Conservation (phyloP, 768 basidiomycete genomes). For the Phaeotremella fagi region DNA sequence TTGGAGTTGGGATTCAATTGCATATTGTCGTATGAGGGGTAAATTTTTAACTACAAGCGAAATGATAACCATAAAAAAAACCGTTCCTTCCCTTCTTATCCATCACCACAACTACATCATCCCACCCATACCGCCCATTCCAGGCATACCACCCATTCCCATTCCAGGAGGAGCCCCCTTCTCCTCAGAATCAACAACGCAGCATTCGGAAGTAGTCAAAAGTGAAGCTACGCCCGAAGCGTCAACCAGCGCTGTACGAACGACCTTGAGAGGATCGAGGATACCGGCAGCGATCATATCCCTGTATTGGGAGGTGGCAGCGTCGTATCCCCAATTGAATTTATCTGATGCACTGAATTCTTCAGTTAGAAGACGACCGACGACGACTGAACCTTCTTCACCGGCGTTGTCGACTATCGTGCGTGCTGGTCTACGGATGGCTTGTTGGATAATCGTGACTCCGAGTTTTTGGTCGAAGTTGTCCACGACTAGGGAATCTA, state of each 20-base stretch:
- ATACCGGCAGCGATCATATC: constrained; percentile 95
- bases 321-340: constrained; percentile 89
- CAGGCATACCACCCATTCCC: constrained; percentile 57
- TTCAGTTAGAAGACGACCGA: constrained; percentile 66
- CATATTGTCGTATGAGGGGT: too few species aligned
- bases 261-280: constrained; percentile 93
- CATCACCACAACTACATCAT: too few species aligned
- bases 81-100: too few species aligned
- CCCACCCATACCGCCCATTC: constrained; percentile 51
- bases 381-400: constrained; percentile 87
- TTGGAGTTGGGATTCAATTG: too few species aligned
- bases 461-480: constrained; percentile 99
- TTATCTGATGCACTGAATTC: constrained; percentile 51
- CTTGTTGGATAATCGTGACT: constrained; percentile 83
- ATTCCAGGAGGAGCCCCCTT: constrained; percentile 64
- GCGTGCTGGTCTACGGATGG: constrained; percentile 73
- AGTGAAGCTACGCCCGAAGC: constrained; percentile 88
- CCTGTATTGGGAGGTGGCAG: constrained; percentile 81
- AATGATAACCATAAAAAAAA: too few species aligned
- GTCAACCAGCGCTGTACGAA: constrained; percentile 85
- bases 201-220: constrained; percentile 86
- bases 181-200: constrained; percentile 78
- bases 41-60: too few species aligned
- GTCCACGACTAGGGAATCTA: constrained; percentile 65
- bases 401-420: constrained; percentile 91